These are phyloP conservation scores for Xylaria hypoxylon DNA, from an alignment of 2,329 filamentous ascomycete species.

Conservation along the genomic window DNA sequence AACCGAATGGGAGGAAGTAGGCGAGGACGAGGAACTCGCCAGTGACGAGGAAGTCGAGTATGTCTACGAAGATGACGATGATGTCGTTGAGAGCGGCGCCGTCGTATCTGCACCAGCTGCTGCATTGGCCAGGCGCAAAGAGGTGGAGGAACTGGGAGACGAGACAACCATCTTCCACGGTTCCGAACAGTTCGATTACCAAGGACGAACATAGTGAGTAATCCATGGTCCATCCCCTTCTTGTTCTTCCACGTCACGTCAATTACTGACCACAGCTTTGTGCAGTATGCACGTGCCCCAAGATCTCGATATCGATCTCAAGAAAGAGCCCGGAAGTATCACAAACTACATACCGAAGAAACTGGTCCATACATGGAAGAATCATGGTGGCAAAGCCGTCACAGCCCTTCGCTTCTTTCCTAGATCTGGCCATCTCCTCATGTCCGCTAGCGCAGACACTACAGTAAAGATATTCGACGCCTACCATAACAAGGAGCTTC, in stretches of 20 bases:
- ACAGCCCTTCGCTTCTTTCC: slow-evolving; percentile 93
- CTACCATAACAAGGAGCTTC: slow-evolving; percentile 87
- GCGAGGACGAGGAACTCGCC: slow-evolving; percentile 78
- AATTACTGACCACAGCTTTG: slow-evolving; percentile 15
- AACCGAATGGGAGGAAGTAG: slow-evolving; percentile 78
- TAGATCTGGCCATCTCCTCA: slow-evolving; percentile 83
- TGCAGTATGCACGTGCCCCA: slow-evolving; percentile 87
- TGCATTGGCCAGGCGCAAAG: slow-evolving; percentile 66
- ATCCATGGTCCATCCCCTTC: no score
- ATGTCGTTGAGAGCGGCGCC: slow-evolving; percentile 73
- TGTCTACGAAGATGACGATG: slow-evolving; percentile 78
- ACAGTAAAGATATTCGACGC: slow-evolving; percentile 96
- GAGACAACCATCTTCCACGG: slow-evolving; percentile 93
- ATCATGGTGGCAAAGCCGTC: slow-evolving; percentile 82
- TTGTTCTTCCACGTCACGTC: not conserved
- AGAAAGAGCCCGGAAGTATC: slow-evolving; percentile 80
- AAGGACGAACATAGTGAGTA: slow-evolving; percentile 81
- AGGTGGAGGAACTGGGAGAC: slow-evolving; percentile 69
- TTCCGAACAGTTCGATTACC: slow-evolving; percentile 86
- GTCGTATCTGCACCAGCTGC: slow-evolving; percentile 67
- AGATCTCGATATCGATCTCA: slow-evolving; percentile 86
- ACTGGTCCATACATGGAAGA: slow-evolving; percentile 88
- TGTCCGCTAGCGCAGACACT: slow-evolving; percentile 89
- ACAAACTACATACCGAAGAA: slow-evolving; percentile 98
- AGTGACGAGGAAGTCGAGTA: slow-evolving; percentile 84